phyloP scores from a whole-genome alignment of 1,284 basidiomycete species.

The Caloboletus inedulis region DNA sequence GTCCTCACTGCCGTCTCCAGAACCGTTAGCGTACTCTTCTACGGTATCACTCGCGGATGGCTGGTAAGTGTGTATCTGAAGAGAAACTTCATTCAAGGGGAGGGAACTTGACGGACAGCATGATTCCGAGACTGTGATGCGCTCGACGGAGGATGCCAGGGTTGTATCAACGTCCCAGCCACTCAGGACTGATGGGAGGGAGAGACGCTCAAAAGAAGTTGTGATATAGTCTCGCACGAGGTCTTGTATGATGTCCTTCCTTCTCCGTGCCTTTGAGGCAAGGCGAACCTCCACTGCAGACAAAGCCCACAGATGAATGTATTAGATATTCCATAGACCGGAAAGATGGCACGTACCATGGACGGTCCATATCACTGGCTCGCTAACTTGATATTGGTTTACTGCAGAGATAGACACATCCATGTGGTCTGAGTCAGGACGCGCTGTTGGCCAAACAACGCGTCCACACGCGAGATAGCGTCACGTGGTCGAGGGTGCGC shows the following conservation, averaged over 20 bases:
- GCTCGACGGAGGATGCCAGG: constrained; percentile 72
- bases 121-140: constrained; percentile 73
- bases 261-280: constrained; percentile 58
- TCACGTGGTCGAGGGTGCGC: constrained; percentile 20
- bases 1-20: constrained; percentile 58
- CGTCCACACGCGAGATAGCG: constrained; percentile 34
- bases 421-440: constrained; percentile 20
- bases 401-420: constrained; percentile 8
- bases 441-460: constrained; percentile 39
- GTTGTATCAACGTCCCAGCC: constrained; percentile 75
- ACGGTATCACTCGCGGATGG: constrained; percentile 65
- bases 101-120: constrained; percentile 54
- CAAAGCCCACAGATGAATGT: neutral
- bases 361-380: constrained; percentile 47
- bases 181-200: constrained; percentile 61
- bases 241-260: constrained; percentile 68
- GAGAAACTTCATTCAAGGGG: constrained; percentile 52
- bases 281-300: constrained; percentile 80
- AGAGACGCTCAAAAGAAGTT: constrained; percentile 57
- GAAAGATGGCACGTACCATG: constrained; percentile 43
- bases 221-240: constrained; percentile 61
- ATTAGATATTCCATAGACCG: neutral
- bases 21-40: constrained; percentile 75
- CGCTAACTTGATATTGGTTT: constrained; percentile 6
- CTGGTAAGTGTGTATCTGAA: constrained; percentile 88